Conservation (phyloP, 495 filamentous ascomycete species). For the Bombardia bombarda region DNA sequence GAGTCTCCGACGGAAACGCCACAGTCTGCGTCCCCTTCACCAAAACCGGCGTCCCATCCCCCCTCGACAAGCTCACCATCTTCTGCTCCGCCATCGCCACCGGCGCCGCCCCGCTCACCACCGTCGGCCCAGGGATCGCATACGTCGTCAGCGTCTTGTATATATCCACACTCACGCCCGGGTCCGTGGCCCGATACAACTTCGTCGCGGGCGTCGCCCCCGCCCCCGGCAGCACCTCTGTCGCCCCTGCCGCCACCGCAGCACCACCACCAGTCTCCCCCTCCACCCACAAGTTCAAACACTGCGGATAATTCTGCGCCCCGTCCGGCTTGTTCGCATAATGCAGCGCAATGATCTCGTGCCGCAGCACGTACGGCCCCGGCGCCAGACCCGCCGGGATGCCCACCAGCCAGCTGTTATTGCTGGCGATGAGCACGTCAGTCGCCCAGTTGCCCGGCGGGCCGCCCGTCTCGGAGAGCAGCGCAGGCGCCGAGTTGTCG, state of each 20-base stretch:
- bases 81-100: conserved; percentile 12
- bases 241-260: background rate
- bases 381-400: conserved; percentile 51
- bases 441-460: conserved; percentile 53
- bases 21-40: conserved; percentile 15
- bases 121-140: conserved; percentile 43
- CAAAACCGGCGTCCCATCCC: conserved; percentile 17
- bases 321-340: conserved; percentile 46
- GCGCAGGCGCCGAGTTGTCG: conserved; percentile 35
- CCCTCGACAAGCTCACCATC: conserved; percentile 2
- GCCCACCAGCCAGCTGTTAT: conserved; percentile 55
- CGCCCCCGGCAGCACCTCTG: conserved; percentile 30
- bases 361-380: conserved; percentile 65
- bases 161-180: conserved; percentile 28
- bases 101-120: conserved; percentile 29
- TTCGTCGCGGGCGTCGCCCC: conserved; percentile 15
- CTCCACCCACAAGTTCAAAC: conserved; percentile 46
- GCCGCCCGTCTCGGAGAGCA: conserved; percentile 40
- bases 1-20: too few species aligned
- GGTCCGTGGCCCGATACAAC: conserved; percentile 27
- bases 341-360: conserved; percentile 69
- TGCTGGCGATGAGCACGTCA: conserved; percentile 55
- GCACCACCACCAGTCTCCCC: conserved; percentile 1
- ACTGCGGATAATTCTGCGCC: conserved; percentile 70
- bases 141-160: conserved; percentile 42